Evolutionary conservation across 225 moss, liverwort and hornwort species (phyloP).

Genomic region (Marchantia polymorpha): DNA sequence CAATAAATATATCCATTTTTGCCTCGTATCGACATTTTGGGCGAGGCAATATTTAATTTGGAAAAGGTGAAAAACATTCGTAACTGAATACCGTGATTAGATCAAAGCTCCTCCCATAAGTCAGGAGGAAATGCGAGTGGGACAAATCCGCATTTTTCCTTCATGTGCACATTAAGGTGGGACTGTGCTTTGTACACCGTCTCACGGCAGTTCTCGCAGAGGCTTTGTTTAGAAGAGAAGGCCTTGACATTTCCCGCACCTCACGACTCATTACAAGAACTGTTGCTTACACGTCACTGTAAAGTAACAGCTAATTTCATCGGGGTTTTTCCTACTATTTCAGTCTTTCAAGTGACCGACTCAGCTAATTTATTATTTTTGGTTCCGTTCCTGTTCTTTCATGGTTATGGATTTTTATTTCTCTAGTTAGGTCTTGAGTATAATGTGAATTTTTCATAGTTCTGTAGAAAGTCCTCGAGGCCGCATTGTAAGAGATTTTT

Average conservation of each 20-base stretch:
- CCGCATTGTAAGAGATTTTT: no score
- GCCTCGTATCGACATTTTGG: background rate
- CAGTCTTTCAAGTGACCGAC: no score
- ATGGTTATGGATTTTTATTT: no score
- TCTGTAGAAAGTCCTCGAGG: no score
- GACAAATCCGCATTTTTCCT: background rate
- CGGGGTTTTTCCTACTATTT: no score
- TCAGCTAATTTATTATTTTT: no score
- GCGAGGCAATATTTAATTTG: background rate
- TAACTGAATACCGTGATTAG: background rate
- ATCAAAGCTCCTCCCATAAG: background rate
- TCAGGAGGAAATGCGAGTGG: background rate
- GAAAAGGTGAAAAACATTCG: background rate
- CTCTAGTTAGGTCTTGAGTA: no score
- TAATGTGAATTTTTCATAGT: no score
- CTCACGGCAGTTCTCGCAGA: background rate
- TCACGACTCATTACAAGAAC: background rate
- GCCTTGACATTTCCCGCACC: background rate
- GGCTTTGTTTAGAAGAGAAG: background rate
- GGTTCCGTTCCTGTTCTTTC: no score
- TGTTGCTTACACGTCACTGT: slow-evolving; percentile 4
- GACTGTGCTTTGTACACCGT: background rate
- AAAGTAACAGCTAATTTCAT: background rate
- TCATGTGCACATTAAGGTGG: no score
- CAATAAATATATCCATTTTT: background rate